Percentiles rank a stretch among this genome's conserved stretches.
These are phyloP conservation scores for Backusella parvicylindrica DNA, from an alignment of 192 early-diverging fungal species.

Conservation along the genomic window DNA sequence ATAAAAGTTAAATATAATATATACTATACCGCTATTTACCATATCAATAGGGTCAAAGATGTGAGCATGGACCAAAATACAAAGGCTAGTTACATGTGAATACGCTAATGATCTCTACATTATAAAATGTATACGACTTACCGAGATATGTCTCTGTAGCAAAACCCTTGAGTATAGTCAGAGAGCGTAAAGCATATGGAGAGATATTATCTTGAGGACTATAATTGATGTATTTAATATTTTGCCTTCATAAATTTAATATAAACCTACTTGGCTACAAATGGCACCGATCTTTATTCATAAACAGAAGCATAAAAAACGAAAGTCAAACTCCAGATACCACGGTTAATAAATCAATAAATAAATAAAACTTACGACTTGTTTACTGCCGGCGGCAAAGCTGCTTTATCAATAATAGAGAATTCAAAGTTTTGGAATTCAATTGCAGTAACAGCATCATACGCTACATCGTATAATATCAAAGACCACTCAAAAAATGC, in stretches of 20 bases:
- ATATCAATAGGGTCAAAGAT: slow-evolving; percentile 57
- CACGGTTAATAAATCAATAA: background rate
- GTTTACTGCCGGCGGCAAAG: background rate
- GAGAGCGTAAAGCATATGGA: slow-evolving; percentile 3
- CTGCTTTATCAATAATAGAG: slow-evolving; percentile 40
- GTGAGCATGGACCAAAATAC: slow-evolving; percentile 84
- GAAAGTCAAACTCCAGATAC: background rate
- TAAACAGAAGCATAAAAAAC: slow-evolving; percentile 2
- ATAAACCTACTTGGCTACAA: background rate
- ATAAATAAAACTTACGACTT: background rate
- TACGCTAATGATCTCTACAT: background rate
- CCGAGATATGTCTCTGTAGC: slow-evolving; percentile 64
- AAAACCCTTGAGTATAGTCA: slow-evolving; percentile 34
- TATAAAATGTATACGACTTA: slow-evolving; percentile 23
- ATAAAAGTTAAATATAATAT: background rate
- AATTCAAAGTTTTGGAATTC: slow-evolving; percentile 62
- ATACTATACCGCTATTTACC: slow-evolving; percentile 5
- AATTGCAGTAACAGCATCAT: slow-evolving; percentile 66
- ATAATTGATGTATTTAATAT: background rate
- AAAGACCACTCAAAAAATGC: slow-evolving; percentile 84
- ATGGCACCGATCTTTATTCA: background rate
- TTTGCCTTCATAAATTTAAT: background rate
- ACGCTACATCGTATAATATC: slow-evolving; percentile 74
- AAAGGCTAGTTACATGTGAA: slow-evolving; percentile 46
- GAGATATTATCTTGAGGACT: slow-evolving; percentile 24